Base-by-base conservation (phyloP, 2,329 filamentous ascomycete species). In the Cladosporium sp. region DNA sequence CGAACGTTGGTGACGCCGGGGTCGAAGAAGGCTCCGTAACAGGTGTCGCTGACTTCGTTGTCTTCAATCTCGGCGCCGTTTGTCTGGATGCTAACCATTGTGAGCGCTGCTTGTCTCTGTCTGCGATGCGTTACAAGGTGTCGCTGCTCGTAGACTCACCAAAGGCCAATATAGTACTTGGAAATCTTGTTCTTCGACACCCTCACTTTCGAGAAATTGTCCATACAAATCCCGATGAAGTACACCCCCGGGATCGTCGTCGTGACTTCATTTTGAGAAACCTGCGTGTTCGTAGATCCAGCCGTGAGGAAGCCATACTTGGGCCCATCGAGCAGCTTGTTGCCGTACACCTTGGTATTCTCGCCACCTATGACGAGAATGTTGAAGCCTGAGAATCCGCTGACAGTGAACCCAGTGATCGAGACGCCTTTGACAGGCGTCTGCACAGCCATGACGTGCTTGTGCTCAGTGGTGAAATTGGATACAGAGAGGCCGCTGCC, bases 371-470 rank as follows among this genome's bases (percentile, higher is more conserved):
- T 42, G 8, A 75, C 61, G n/a, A 70, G 72, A 22, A 76, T 72
- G 55, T 73, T 75, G 54, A 74, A 61, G 11, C 72, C 74, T 58
- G 75, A 75, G 3, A 76, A 75, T 3, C 73, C 74, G 12, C 63
- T 67, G 20, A 76, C 65, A 1, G 63, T 64, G 17, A 58, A 75
- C 2, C 74, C 74, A 12, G 64, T 66, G 19, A 76, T 64, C 1
- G 63, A 62, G 5, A 58, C 73, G 5, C 68, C 67, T 36, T 71
- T 65, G 39, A 75, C 69, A 0, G 17, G 51, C 6, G 28, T 60
- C 7, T 60, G 58, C 2, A 72, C 72, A 0, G 67, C 68, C 0
- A 38, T 20, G 6, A 76, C 65, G 22, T 64, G 68, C 11, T 64
- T 64, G 50, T 76, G 73, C 61, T 75, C 74, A 1, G 20, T 52